Conservation (phyloP, 2,329 filamentous ascomycete species). For the Cytospora piceicola region DNA sequence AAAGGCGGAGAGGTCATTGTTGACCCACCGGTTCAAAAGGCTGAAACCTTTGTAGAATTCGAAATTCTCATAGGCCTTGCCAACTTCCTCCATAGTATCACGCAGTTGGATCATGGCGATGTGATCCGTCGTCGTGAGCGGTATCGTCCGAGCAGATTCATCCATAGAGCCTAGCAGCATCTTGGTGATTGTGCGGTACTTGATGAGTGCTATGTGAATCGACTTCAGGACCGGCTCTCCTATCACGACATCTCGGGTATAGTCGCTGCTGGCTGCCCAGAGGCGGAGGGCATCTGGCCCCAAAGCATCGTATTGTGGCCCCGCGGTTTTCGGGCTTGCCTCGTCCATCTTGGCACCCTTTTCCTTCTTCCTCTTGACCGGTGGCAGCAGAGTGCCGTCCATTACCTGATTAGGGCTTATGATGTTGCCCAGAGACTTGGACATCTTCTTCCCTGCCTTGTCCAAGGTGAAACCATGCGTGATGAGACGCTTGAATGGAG, state of each 20-base stretch:
- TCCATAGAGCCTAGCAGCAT: conserved; percentile 82
- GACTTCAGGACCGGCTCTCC: conserved; percentile 76
- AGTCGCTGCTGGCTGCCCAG: conserved; percentile 92
- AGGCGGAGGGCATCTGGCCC: conserved; percentile 86
- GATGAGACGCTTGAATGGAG: conserved; percentile 87
- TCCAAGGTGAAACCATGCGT: conserved; percentile 97
- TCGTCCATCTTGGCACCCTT: conserved; percentile 47
- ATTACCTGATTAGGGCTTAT: conserved; percentile 83
- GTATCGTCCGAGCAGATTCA: conserved; percentile 52
- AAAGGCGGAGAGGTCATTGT: conserved; percentile 83
- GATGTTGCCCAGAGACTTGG: conserved; percentile 91
- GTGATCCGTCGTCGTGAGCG: conserved; percentile 66
- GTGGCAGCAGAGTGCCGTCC: conserved; percentile 76
- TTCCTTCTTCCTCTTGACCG: conserved; percentile 65
- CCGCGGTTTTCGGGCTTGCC: conserved; percentile 32
- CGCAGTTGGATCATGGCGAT: conserved; percentile 78
- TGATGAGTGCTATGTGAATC: conserved; percentile 76
- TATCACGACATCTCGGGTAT: conserved; percentile 84
- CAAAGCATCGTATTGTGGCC: conserved; percentile 63
- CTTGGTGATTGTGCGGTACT: conserved; percentile 88
- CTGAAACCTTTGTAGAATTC: conserved; percentile 82
- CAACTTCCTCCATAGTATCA: conserved; percentile 67
- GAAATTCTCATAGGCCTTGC: conserved; percentile 67
- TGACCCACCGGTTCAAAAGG: conserved; percentile 79
- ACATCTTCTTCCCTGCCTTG: conserved; percentile 93